Evolutionary conservation across 1,284 basidiomycete species (phyloP).

Genomic region (Termitomyces sp.): DNA sequence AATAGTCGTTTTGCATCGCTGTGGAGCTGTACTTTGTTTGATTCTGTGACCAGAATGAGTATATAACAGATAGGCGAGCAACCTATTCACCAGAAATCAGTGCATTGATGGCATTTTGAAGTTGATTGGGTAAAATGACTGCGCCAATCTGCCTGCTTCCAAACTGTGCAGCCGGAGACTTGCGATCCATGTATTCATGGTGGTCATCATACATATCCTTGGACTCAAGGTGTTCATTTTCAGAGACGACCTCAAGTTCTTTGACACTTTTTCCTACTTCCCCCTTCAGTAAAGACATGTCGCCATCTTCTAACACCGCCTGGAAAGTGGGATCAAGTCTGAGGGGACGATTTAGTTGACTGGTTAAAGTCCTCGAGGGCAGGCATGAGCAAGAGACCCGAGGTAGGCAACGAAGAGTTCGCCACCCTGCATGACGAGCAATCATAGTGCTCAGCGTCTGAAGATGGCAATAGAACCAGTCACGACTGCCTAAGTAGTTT

Average conservation of each 20-base stretch:
- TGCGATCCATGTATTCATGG: conserved; percentile 40
- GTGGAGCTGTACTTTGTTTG: conserved; percentile 59
- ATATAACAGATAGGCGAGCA: conserved; percentile 6
- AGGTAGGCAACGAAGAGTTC: not conserved
- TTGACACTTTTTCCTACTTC: conserved; percentile 32
- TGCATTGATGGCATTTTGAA: conserved; percentile 53
- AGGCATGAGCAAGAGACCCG: not conserved
- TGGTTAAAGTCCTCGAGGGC: conserved; percentile 1
- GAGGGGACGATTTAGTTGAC: conserved; percentile 43
- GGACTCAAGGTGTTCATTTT: conserved; percentile 18
- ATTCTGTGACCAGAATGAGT: conserved; percentile 36
- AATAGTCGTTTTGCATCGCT: conserved; percentile 71
- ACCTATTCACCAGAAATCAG: conserved; percentile 53
- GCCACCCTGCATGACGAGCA: conserved; percentile 5
- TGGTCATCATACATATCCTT: conserved; percentile 30
- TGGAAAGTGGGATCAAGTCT: conserved; percentile 61
- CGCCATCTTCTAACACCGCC: conserved; percentile 57
- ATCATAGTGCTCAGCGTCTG: conserved; percentile 4
- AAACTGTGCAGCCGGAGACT: conserved; percentile 77
- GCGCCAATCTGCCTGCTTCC: conserved; percentile 70
- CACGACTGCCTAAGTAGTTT: too few species aligned
- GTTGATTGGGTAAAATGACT: conserved; percentile 64
- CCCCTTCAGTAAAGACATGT: conserved; percentile 53
- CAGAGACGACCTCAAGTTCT: conserved; percentile 46
- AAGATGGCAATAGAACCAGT: too few species aligned